Evolutionary conservation across 1,284 basidiomycete species (phyloP), one percentile per base, ranked within the genome.

Genomic region (Ceraceosorus guamensis): DNA sequence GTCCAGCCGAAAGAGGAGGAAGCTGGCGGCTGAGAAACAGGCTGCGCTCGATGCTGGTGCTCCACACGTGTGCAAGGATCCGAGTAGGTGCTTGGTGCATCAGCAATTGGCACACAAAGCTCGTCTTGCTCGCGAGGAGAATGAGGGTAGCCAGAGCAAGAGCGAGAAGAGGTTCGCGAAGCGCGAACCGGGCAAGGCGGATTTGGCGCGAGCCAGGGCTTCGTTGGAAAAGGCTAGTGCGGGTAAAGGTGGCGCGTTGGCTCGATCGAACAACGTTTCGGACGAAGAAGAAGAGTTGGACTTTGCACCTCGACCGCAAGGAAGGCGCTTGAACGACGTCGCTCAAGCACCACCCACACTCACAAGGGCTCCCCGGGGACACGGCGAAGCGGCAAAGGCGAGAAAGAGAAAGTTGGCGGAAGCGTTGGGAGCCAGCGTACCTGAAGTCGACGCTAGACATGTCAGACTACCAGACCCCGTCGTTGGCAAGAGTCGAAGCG

Each of bases 261-360:
- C 44, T 33, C 48, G 54, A 5, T 48, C 53, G 48, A 60, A 41
- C 37, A n/a, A n/a, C n/a, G n/a, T n/a, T n/a, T n/a, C n/a, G n/a
- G n/a, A n/a, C n/a, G n/a, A n/a, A n/a, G n/a, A n/a, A n/a, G n/a
- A n/a, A n/a, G n/a, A n/a, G n/a, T n/a, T 48, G n/a, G 48, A 50
- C 33, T 50, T 30, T 13, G 48, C n/a, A 5, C 34, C 34, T 16
- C 33, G 33, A 4, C 41, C 48, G 4, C 48, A 50, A 50, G 48
- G 34, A 5, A 32, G 48, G 10, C 30, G 48, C 5, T 16, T 73
- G 59, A 67, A 65, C 53, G 69, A 73, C 35, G 63, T 73, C 10
- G 69, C 67, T 1, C 64, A 61, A 45, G 66, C 67, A 13, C 70
- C 70, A 13, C 70, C 70, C 3, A 59, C 50, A 4, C 53, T 73